Percentiles rank a stretch among this genome's conserved stretches.
phyloP scores from a whole-genome alignment of 2,329 filamentous ascomycete genomes.

The Fusarium sp. region DNA sequence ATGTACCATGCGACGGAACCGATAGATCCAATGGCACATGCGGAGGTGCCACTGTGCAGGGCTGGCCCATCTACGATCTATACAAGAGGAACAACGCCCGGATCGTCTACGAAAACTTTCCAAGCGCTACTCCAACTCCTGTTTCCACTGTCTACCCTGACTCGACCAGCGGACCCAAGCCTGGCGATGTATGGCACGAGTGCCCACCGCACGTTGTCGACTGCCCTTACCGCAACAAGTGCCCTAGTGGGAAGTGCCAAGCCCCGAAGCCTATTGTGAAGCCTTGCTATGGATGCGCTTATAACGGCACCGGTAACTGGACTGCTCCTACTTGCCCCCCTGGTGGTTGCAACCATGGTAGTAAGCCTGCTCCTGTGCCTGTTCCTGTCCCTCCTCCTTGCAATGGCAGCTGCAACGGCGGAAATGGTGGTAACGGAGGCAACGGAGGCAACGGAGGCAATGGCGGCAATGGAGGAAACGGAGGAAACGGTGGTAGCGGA shows the following conservation, averaged over 20 bases:
- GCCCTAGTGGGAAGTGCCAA: conserved; percentile 23
- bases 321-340: conserved; percentile 34
- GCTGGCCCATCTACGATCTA: conserved; percentile 35
- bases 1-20: conserved; percentile 26
- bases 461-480: background rate
- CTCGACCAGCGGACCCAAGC: conserved; percentile 7
- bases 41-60: conserved; percentile 25
- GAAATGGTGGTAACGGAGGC: background rate
- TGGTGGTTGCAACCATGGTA: conserved; percentile 25
- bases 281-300: conserved; percentile 27
- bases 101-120: conserved; percentile 22
- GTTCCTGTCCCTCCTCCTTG: background rate
- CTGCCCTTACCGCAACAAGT: conserved; percentile 37
- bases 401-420: background rate
- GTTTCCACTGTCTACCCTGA: conserved; percentile 4
- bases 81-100: conserved; percentile 36
- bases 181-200: conserved; percentile 34
- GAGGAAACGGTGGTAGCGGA: background rate
- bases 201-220: conserved; percentile 31
- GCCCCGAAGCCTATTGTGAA: conserved; percentile 16
- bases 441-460: background rate
- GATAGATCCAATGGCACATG: conserved; percentile 35
- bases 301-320: conserved; percentile 31
- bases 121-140: conserved; percentile 17
- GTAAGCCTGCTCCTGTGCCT: conserved; percentile 17